Percentiles rank a stretch among this genome's conserved stretches.
These are phyloP conservation scores for Cyberlindnera veronae DNA, from an alignment of 805 yeast species.

Conservation along the genomic window DNA sequence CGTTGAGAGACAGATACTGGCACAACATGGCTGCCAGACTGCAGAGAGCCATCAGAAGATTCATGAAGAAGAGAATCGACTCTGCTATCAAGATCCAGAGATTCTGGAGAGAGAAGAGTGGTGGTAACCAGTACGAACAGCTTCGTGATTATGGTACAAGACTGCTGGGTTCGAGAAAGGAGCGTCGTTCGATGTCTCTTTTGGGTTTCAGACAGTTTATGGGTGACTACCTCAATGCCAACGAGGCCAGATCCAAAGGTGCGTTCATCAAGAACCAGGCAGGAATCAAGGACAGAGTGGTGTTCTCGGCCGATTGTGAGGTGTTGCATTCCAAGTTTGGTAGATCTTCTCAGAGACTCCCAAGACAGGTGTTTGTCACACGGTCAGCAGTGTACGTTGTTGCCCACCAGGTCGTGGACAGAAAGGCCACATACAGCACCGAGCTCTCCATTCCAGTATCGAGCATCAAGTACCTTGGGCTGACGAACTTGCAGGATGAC, in stretches of 20 bases:
- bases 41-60: conserved; percentile 94
- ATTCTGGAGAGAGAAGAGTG: conserved; percentile 75
- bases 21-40: conserved; percentile 96
- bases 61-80: conserved; percentile 73
- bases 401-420: conserved; percentile 67
- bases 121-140: conserved; percentile 79
- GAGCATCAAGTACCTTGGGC: conserved; percentile 55
- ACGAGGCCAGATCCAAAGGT: conserved; percentile 73
- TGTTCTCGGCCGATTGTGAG: conserved; percentile 82
- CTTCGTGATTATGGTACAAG: conserved; percentile 81
- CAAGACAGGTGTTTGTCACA: conserved; percentile 71
- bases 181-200: conserved; percentile 84
- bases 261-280: conserved; percentile 65
- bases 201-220: conserved; percentile 82
- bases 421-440: conserved; percentile 51
- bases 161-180: conserved; percentile 70
- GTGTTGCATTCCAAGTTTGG: conserved; percentile 84
- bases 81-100: conserved; percentile 81
- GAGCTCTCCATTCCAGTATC: conserved; percentile 64
- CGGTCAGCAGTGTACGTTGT: conserved; percentile 59
- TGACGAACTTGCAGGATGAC: conserved; percentile 82
- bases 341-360: conserved; percentile 77
- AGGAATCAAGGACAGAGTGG: conserved; percentile 65
- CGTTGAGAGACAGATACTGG: conserved; percentile 96
- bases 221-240: conserved; percentile 94